Conservation (phyloP, 345 rosid species). For the Microcos paniculata region DNA sequence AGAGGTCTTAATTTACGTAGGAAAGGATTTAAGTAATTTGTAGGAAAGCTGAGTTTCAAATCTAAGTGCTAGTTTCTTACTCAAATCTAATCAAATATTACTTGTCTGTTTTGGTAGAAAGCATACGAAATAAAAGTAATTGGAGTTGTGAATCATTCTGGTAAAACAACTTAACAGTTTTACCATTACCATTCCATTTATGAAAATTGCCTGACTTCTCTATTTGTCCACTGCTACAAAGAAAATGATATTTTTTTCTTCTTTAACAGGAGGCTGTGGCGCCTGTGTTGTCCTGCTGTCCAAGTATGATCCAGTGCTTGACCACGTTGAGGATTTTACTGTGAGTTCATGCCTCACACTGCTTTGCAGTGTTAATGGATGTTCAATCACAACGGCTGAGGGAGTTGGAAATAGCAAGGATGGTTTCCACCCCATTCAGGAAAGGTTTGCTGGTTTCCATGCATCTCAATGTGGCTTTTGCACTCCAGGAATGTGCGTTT, state of each 20-base stretch:
- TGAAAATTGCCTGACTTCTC: not conserved
- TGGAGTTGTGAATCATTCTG: not conserved
- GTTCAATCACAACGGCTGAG: constrained; percentile 75
- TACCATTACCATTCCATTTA: not conserved
- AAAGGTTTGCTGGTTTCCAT: constrained; percentile 71
- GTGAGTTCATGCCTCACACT: constrained; percentile 81
- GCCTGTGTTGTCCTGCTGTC: constrained; percentile 77
- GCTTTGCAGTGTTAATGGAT: constrained; percentile 71
- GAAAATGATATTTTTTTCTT: not conserved
- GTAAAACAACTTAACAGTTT: not conserved
- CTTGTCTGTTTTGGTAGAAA: too few relatives aligned
- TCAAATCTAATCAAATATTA: too few relatives aligned
- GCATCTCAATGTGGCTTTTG: constrained; percentile 95
- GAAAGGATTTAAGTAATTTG: too few relatives aligned
- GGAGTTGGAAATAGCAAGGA: constrained; percentile 76
- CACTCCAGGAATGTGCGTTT: constrained; percentile 90
- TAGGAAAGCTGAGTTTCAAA: too few relatives aligned
- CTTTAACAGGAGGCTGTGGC: constrained; percentile 82
- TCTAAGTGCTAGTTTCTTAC: too few relatives aligned
- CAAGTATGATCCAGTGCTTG: constrained; percentile 48
- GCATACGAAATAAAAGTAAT: not conserved
- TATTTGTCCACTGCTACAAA: not conserved
- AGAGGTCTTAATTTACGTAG: too few relatives aligned
- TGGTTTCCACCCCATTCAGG: constrained; percentile 81
- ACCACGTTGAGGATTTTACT: constrained; percentile 54